Conservation (phyloP, 305 asterid species). For the Salvia sclarea region DNA sequence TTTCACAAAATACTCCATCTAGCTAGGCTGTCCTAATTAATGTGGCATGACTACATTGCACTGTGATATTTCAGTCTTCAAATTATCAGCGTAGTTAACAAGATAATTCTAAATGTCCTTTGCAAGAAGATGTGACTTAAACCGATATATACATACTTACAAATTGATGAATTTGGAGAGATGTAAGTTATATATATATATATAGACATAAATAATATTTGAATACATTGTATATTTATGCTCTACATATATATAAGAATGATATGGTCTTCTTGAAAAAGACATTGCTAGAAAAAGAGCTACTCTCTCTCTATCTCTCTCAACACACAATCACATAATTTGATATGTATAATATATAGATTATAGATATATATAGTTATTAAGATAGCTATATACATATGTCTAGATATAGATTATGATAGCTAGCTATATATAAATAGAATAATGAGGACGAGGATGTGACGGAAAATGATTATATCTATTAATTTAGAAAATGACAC, state of each 20-base stretch:
- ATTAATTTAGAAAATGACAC: conserved; percentile 12
- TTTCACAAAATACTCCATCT: too few species aligned
- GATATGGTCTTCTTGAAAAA: not conserved
- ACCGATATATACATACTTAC: too few species aligned
- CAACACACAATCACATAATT: not conserved
- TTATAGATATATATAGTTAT: not conserved
- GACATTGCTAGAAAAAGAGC: not conserved
- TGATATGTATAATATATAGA: too few species aligned
- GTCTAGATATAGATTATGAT: conserved; percentile 2
- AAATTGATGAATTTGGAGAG: too few species aligned
- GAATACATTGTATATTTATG: not conserved
- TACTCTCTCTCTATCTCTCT: not conserved
- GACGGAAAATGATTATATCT: not conserved
- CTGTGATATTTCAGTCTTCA: not conserved
- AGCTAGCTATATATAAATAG: not conserved
- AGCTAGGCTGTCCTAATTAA: too few species aligned
- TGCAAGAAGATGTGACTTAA: too few species aligned
- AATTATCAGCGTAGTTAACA: too few species aligned
- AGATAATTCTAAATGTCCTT: too few species aligned
- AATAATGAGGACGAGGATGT: conserved; percentile 10
- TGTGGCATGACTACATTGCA: too few species aligned
- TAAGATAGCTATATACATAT: not conserved
- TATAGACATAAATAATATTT: not conserved
- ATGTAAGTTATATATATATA: too few species aligned
- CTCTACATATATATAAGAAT: not conserved